Evolutionary conservation across 2,329 filamentous ascomycete genomes (phyloP).

Genomic region (Juglanconis sp.): DNA sequence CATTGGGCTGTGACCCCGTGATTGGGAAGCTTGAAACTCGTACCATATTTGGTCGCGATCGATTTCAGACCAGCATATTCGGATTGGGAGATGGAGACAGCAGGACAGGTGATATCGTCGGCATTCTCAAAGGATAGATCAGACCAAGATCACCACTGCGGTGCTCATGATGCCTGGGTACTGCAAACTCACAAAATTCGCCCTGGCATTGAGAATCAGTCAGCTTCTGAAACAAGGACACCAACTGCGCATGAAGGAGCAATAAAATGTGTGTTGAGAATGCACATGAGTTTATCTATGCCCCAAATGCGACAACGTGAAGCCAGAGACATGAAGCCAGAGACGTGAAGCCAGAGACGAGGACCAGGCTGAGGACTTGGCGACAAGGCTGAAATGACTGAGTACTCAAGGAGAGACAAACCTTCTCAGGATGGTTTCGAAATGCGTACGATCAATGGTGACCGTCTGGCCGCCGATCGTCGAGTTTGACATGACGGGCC

Average conservation of each 20-base stretch:
- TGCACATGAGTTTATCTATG: too few relatives aligned
- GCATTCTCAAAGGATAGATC: conserved; percentile 16
- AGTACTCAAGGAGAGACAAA: conserved; percentile 32
- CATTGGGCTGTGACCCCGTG: conserved; percentile 12
- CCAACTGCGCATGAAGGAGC: neutral
- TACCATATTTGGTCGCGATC: conserved; percentile 54
- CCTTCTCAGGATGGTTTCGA: conserved; percentile 61
- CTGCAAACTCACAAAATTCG: conserved; percentile 43
- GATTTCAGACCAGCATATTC: conserved; percentile 61
- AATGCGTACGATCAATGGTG: conserved; percentile 58
- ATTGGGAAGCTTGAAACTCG: conserved; percentile 17
- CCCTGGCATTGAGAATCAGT: conserved; percentile 31
- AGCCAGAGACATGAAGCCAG: neutral
- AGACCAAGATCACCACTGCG: conserved; percentile 3
- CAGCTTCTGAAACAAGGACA: neutral
- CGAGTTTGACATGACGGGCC: conserved; percentile 9
- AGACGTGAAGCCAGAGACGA: neutral
- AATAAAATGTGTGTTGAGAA: neutral
- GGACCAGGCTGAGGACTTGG: conserved; percentile 2
- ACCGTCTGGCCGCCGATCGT: conserved; percentile 31
- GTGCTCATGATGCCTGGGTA: conserved; percentile 7
- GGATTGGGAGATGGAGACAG: conserved; percentile 53
- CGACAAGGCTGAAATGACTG: neutral
- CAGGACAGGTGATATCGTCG: conserved; percentile 30
- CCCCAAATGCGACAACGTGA: too few relatives aligned